These are phyloP conservation scores for Exobasidium rhododendri DNA, from an alignment of 1,284 basidiomycete genomes.

Conservation along the genomic window DNA sequence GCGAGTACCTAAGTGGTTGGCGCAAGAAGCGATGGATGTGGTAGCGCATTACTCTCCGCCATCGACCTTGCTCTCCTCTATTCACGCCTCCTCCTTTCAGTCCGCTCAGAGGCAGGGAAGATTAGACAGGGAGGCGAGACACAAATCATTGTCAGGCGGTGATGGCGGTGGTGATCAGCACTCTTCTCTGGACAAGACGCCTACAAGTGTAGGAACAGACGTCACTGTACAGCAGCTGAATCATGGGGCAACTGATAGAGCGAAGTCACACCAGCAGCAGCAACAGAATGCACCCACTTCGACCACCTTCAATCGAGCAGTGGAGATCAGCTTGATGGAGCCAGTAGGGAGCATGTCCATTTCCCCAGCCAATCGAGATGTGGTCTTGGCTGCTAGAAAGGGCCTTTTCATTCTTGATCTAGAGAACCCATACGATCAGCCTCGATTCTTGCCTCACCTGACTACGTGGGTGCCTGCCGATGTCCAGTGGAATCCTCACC, in stretches of 20 bases:
- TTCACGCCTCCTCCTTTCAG: neutral
- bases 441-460: slow-evolving; percentile 88
- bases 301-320: slow-evolving; percentile 15
- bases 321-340: slow-evolving; percentile 24
- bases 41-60: slow-evolving; percentile 8
- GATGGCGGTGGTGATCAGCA: neutral
- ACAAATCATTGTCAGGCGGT: neutral
- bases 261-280: neutral
- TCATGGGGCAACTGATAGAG: neutral
- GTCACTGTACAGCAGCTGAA: neutral
- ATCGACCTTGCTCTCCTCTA: neutral
- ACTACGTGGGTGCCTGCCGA: slow-evolving; percentile 94
- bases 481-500: slow-evolving; percentile 93
- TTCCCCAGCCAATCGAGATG: slow-evolving; percentile 46
- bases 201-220: neutral
- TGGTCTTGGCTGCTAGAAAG: slow-evolving; percentile 62
- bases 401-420: slow-evolving; percentile 96
- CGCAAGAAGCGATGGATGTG: slow-evolving; percentile 5
- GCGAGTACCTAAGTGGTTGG: too few relatives aligned
- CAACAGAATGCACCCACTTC: slow-evolving; percentile 5
- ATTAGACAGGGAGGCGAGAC: neutral
- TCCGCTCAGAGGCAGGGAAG: neutral
- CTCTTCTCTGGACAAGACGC: neutral
- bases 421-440: slow-evolving; percentile 77
- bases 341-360: slow-evolving; percentile 54